A percentile compares a stretch with the other conserved stretches of the same genome.
Conservation (phyloP, 768 basidiomycete genomes). For the Mycena leptocephala region DNA sequence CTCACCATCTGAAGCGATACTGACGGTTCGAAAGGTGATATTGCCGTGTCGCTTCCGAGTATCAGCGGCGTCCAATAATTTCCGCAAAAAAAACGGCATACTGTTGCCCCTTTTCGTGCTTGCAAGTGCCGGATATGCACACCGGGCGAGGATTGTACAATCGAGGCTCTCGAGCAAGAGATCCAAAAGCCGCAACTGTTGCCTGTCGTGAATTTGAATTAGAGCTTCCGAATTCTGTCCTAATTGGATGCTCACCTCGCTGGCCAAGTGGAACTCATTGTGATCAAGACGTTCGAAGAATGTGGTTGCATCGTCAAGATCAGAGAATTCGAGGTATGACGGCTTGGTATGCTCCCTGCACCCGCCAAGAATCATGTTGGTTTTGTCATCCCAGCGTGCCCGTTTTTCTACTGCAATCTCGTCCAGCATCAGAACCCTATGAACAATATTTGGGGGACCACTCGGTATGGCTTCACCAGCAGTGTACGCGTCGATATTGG, state of each 20-base stretch:
- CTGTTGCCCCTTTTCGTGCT: neutral
- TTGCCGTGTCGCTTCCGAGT: neutral
- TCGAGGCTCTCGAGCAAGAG: neutral
- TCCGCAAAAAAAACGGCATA: neutral
- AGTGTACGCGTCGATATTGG: no score
- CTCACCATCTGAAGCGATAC: no score
- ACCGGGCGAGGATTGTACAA: neutral
- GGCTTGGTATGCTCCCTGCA: no score
- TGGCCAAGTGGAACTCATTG: constrained; percentile 28
- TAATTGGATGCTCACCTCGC: neutral
- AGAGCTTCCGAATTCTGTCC: neutral
- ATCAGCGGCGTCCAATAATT: neutral
- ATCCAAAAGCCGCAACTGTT: neutral
- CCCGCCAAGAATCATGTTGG: no score
- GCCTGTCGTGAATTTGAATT: neutral
- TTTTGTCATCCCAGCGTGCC: no score
- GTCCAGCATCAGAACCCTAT: no score
- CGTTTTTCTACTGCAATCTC: no score
- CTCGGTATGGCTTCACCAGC: constrained; percentile 36
- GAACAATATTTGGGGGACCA: neutral
- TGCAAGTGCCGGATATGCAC: constrained; percentile 5
- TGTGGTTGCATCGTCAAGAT: constrained; percentile 19
- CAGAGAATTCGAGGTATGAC: no score
- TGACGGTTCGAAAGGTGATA: constrained; percentile 1
- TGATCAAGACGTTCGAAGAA: constrained; percentile 9